These are phyloP conservation scores for Malassezia obtusa DNA, from an alignment of 1,284 basidiomycete genomes.

Conservation along the genomic window DNA sequence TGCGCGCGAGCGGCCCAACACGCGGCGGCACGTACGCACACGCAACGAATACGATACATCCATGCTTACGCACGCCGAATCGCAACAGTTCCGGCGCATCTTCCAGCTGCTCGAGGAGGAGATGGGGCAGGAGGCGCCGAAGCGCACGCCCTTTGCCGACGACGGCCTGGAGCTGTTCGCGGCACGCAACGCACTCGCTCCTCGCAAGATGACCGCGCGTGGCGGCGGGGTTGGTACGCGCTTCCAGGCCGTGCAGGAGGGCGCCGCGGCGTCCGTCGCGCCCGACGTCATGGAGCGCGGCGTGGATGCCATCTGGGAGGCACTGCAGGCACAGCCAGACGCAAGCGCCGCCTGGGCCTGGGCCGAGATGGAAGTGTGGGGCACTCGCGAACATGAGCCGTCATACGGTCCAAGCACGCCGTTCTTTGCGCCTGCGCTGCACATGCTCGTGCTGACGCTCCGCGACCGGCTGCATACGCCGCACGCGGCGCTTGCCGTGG, in stretches of 20 bases:
- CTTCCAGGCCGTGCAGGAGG: constrained; percentile 9
- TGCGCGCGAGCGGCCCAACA: constrained; percentile 8
- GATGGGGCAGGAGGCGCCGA: background rate
- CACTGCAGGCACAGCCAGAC: constrained; percentile 1
- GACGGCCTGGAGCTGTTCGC: constrained; percentile 8
- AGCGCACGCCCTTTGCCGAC: background rate
- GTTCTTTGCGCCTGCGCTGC: constrained; percentile 35
- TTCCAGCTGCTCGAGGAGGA: constrained; percentile 14
- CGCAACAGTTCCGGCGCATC: constrained; percentile 15
- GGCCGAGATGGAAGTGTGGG: constrained; percentile 14
- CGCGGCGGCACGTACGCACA: background rate
- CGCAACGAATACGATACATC: constrained; percentile 1
- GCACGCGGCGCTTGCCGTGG: constrained; percentile 26
- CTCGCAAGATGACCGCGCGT: background rate
- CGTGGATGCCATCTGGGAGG: constrained; percentile 14
- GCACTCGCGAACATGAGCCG: background rate
- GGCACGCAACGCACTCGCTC: constrained; percentile 4
- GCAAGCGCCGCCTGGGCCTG: constrained; percentile 6
- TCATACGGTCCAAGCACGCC: constrained; percentile 27
- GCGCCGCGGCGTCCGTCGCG: constrained; percentile 7
- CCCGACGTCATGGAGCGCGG: constrained; percentile 10
- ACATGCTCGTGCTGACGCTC: constrained; percentile 31
- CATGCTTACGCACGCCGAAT: constrained; percentile 6
- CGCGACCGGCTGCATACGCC: constrained; percentile 30
- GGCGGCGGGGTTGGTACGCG: constrained; percentile 17